Base-by-base conservation (phyloP, 176 grass and related monocot species). In the Cenchrus purpureus region DNA sequence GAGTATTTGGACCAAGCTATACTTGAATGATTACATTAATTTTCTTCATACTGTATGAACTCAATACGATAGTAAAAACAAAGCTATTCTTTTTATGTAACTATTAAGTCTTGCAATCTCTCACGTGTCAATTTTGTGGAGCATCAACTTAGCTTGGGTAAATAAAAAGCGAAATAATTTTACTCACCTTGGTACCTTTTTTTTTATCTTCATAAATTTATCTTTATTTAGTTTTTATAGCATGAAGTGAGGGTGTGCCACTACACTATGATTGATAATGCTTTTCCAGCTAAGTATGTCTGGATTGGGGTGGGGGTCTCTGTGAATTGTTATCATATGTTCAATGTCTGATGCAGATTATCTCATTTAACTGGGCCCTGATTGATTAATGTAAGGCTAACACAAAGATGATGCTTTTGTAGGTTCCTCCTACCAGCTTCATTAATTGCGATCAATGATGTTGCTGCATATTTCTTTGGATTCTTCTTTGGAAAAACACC, bases 401-500 rank as follows among this genome's bases (percentile, higher is more conserved):
- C 22, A 48, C 46, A 55, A 56, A 67, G 14, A 48, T 49, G 69
- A 28, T 86, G 34, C 42, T 53, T 88, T 77, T 85, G 71, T 83
- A 97, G 94, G 94, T 97, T 97, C 68, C 89, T 97, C 68, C 51
- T 97, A 66, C 94, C 94, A 42, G 94, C 91, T 71, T 97, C 94
- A 20, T 92, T 97, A 60, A 97, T 97, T 76, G 89, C 92, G 13
- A 90, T 94, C 69, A 97, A 94, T 82, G 94, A 97, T 77, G 87
- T 97, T 82, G 94, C 91, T 81, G 94, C 94, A 65, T 97, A 97
- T 90, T 92, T 97, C 83, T 93, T 97, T 85, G 94, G 94, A 62
- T 97, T 97, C 79, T 97, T 97, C 87, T 97, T 97, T 86, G 94
- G 94, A 53, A 97, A 83, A 86, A 97, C 94, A 86, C 94, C 94